Conservation (phyloP, 106 monocot species). For the Vanilla planifolia region DNA sequence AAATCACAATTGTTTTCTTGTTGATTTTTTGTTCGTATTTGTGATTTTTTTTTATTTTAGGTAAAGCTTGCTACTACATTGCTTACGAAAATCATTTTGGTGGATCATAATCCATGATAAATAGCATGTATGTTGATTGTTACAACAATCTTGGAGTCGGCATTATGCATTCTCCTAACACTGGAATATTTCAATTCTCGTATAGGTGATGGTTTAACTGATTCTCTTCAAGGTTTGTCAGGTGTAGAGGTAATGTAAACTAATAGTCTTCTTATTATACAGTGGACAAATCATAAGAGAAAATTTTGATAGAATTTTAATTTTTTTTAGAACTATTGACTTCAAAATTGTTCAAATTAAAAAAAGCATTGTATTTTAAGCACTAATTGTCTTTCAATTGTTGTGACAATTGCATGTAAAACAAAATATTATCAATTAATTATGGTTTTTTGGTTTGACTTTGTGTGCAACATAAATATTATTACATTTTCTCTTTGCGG, state of each 20-base stretch:
- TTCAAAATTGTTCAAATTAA: neutral
- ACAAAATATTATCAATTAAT: too few relatives aligned
- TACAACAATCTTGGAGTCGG: neutral
- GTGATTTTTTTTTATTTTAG: too few relatives aligned
- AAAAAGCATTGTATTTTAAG: neutral
- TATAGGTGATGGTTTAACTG: constrained; percentile 86
- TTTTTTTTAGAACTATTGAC: constrained; percentile 2
- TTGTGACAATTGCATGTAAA: too few relatives aligned
- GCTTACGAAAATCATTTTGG: too few relatives aligned
- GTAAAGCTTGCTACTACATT: too few relatives aligned
- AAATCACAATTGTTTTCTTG: too few relatives aligned
- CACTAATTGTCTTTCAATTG: neutral
- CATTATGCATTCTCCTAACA: neutral
- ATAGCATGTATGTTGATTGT: neutral
- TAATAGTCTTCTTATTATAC: neutral
- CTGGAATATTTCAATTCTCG: constrained; percentile 6
- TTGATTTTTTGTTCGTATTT: too few relatives aligned
- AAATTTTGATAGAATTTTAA: neutral
- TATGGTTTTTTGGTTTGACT: too few relatives aligned
- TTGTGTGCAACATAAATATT: too few relatives aligned
- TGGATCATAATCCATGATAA: too few relatives aligned
- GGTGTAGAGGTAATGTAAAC: constrained; percentile 54
- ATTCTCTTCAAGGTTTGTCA: constrained; percentile 75
- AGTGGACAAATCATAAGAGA: neutral
- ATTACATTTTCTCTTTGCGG: too few relatives aligned